These are phyloP conservation scores for Amniculicola lignicola DNA, from an alignment of 495 filamentous ascomycete genomes.

Conservation along the genomic window DNA sequence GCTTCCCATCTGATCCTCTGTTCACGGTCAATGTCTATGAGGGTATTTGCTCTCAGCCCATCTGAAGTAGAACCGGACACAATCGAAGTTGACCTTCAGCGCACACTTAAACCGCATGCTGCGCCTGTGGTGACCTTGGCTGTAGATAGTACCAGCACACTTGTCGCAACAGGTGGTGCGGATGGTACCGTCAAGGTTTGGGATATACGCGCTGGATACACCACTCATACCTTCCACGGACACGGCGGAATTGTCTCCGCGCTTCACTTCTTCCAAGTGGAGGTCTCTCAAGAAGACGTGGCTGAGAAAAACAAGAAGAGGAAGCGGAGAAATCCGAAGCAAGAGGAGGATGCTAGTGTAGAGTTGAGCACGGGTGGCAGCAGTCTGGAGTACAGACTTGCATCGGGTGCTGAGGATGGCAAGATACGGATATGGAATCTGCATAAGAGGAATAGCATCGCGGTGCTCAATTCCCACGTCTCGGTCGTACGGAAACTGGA, in stretches of 20 bases:
- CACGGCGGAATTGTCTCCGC: constrained; percentile 88
- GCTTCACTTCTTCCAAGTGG: constrained; percentile 81
- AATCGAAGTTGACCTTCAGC: constrained; percentile 64
- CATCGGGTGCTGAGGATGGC: constrained; percentile 89
- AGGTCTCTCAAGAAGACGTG: constrained; percentile 41
- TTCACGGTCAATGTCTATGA: constrained; percentile 91
- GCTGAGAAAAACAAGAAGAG: constrained; percentile 44
- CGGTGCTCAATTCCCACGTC: constrained; percentile 83
- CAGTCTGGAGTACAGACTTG: constrained; percentile 67
- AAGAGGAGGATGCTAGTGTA: constrained; percentile 46
- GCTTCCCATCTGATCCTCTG: constrained; percentile 84
- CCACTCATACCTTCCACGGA: constrained; percentile 92
- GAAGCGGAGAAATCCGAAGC: constrained; percentile 45
- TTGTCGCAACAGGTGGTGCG: constrained; percentile 86
- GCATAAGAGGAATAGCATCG: constrained; percentile 71
- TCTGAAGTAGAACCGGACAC: constrained; percentile 49
- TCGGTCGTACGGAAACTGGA: constrained; percentile 84
- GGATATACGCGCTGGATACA: constrained; percentile 88
- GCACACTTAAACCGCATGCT: constrained; percentile 84
- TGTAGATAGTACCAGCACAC: constrained; percentile 79
- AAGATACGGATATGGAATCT: constrained; percentile 90
- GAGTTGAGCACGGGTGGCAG: constrained; percentile 41
- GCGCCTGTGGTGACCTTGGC: constrained; percentile 81
- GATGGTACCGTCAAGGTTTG: constrained; percentile 94
- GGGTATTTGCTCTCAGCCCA: constrained; percentile 71